phyloP scores from a whole-genome alignment of 2,329 filamentous ascomycete species.

The Fusarium tricinctum region DNA sequence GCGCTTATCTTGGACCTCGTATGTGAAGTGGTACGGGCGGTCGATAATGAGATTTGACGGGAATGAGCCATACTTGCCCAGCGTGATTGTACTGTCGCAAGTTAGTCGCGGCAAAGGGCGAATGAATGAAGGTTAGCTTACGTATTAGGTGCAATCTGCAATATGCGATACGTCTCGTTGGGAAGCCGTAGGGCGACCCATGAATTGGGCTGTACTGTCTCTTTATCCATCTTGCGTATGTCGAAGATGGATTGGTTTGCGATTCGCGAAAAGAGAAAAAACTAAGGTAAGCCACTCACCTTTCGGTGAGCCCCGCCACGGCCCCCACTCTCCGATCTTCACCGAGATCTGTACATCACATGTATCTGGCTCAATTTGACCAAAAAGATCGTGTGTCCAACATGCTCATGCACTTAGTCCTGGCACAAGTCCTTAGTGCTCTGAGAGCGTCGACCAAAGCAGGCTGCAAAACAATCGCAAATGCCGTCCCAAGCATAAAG shows the following conservation, averaged over 20 bases:
- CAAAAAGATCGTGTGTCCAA: not conserved
- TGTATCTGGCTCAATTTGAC: not conserved
- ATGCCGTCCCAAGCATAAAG: conserved; percentile 46
- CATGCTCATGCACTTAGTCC: not conserved
- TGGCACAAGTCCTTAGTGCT: not conserved
- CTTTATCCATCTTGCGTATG: conserved; percentile 51
- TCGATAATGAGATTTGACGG: conserved; percentile 89
- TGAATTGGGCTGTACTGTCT: conserved; percentile 64
- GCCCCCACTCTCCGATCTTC: conserved; percentile 38
- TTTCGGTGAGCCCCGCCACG: conserved; percentile 51
- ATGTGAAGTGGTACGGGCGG: conserved; percentile 92
- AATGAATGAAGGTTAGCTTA: conserved; percentile 52
- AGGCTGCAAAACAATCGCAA: conserved; percentile 17
- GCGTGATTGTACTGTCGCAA: conserved; percentile 78
- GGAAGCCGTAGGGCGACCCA: conserved; percentile 73
- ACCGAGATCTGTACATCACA: conserved; percentile 23
- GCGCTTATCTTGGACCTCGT: conserved; percentile 83
- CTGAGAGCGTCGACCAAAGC: conserved; percentile 1
- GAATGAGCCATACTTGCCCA: conserved; percentile 95
- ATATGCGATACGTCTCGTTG: conserved; percentile 68
- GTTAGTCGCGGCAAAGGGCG: conserved; percentile 42
- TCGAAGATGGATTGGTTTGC: conserved; percentile 25
- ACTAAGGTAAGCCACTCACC: conserved; percentile 44
- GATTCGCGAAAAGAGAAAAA: conserved; percentile 43
- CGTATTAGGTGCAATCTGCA: conserved; percentile 74